Evolutionary conservation across 108 stramenopile genomes (phyloP).

Genomic region (Nannochloropsis salina): DNA sequence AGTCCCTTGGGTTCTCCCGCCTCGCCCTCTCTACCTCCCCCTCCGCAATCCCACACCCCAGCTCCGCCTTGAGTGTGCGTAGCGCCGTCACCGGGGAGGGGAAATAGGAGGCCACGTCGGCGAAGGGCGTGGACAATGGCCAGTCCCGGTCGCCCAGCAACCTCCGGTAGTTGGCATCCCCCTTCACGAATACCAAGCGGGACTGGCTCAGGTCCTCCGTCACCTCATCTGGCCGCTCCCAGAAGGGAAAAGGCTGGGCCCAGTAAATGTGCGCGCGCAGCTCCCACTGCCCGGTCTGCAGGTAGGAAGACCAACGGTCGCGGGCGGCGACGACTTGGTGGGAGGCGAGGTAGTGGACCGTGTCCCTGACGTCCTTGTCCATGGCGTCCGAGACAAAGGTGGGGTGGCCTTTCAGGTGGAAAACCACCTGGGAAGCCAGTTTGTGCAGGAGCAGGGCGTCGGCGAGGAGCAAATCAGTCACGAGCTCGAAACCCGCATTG

Average conservation of each 20-base stretch:
- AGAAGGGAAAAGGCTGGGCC: conserved; percentile 81
- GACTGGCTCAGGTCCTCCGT: conserved; percentile 22
- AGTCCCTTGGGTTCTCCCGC: conserved; percentile 28
- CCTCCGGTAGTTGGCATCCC: conserved; percentile 92
- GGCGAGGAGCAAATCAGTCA: conserved; percentile 82
- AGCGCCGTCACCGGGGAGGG: conserved; percentile 81
- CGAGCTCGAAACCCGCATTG: conserved; percentile 93
- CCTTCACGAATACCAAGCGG: conserved; percentile 84
- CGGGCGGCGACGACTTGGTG: conserved; percentile 68
- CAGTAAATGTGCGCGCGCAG: conserved; percentile 83
- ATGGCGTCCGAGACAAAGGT: conserved; percentile 92
- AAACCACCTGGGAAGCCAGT: conserved; percentile 59
- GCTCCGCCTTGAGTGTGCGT: conserved; percentile 85
- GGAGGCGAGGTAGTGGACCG: conserved; percentile 32
- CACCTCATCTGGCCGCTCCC: conserved; percentile 77
- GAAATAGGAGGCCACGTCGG: conserved; percentile 79
- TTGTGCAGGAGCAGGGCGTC: conserved; percentile 73
- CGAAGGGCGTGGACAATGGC: conserved; percentile 67
- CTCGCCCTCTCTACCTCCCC: conserved; percentile 29
- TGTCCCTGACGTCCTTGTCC: conserved; percentile 67
- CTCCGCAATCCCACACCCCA: conserved; percentile 29
- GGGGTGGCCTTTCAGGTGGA: conserved; percentile 86
- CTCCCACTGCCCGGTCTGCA: conserved; percentile 69
- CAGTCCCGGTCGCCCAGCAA: conserved; percentile 79
- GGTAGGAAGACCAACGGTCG: conserved; percentile 61